A percentile compares a stretch with the other conserved stretches of the same genome.
Evolutionary conservation across 768 basidiomycete species (phyloP).

Genomic region (Kwoniella newhampshirensis): DNA sequence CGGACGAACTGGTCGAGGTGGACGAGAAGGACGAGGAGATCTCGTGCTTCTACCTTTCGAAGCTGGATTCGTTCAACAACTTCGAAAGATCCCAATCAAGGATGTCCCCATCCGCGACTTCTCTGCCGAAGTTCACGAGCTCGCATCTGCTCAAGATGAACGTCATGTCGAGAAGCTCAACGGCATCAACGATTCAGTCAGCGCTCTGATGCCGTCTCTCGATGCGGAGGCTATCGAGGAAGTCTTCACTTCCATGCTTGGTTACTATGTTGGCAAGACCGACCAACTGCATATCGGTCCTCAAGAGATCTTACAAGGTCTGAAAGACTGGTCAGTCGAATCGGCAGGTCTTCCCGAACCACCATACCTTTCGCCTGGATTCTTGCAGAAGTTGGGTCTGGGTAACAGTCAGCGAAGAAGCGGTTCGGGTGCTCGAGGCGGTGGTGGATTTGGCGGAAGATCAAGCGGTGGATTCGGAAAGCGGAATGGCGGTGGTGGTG

Average conservation of each 20-base stretch:
- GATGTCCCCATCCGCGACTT: constrained; percentile 60
- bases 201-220: constrained; percentile 44
- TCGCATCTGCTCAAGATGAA: constrained; percentile 60
- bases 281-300: constrained; percentile 58
- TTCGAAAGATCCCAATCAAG: constrained; percentile 70
- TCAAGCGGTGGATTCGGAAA: constrained; percentile 3
- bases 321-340: constrained; percentile 64
- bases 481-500: not conserved
- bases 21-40: constrained; percentile 68
- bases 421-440: constrained; percentile 16
- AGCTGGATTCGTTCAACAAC: constrained; percentile 63
- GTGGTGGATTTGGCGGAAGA: constrained; percentile 12
- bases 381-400: constrained; percentile 58
- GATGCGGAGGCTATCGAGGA: constrained; percentile 62
- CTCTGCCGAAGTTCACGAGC: constrained; percentile 56
- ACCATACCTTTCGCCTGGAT: constrained; percentile 60
- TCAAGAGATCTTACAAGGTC: constrained; percentile 60
- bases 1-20: constrained; percentile 76
- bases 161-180: constrained; percentile 54
- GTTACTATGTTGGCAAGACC: constrained; percentile 66
- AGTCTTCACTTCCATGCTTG: constrained; percentile 67
- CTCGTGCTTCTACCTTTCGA: constrained; percentile 80
- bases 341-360: constrained; percentile 60
- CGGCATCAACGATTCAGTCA: constrained; percentile 43
- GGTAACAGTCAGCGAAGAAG: constrained; percentile 35